Conservation (phyloP, 768 basidiomycete genomes). For the Serendipita indica region DNA sequence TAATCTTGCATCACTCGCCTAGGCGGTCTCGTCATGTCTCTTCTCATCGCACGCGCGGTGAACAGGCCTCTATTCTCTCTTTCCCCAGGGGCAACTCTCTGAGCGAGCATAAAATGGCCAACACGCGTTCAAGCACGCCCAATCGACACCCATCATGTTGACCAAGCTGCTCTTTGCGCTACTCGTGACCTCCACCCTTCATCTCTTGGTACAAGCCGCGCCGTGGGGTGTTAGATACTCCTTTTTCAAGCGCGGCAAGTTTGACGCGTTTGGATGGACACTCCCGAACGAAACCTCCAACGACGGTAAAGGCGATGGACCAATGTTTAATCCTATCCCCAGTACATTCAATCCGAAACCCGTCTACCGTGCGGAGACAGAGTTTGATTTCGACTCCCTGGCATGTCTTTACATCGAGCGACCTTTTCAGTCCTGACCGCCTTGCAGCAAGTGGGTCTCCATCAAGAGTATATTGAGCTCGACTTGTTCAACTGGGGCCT, state of each 20-base stretch:
- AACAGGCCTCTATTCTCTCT: no score
- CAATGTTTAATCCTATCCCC: background rate
- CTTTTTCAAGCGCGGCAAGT: conserved; percentile 4
- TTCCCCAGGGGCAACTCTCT: no score
- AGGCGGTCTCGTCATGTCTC: no score
- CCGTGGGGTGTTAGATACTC: no score
- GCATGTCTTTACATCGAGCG: background rate
- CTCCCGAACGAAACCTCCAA: background rate
- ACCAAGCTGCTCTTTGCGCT: no score
- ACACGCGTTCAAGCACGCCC: no score
- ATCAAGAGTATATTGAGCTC: conserved; percentile 50
- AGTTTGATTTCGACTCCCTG: background rate
- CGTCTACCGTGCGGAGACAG: background rate
- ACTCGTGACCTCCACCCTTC: no score
- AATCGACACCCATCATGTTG: no score
- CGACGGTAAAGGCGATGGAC: background rate
- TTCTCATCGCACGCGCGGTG: no score
- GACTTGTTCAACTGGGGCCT: conserved; percentile 46
- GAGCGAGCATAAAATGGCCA: no score
- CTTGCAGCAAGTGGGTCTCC: conserved; percentile 28
- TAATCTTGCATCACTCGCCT: no score
- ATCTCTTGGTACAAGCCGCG: no score
- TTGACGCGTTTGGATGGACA: background rate
- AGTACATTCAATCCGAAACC: background rate
- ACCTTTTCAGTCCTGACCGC: background rate